These are phyloP conservation scores for Geosiphon pyriformis DNA, from an alignment of 192 early-diverging fungal genomes.

Conservation along the genomic window DNA sequence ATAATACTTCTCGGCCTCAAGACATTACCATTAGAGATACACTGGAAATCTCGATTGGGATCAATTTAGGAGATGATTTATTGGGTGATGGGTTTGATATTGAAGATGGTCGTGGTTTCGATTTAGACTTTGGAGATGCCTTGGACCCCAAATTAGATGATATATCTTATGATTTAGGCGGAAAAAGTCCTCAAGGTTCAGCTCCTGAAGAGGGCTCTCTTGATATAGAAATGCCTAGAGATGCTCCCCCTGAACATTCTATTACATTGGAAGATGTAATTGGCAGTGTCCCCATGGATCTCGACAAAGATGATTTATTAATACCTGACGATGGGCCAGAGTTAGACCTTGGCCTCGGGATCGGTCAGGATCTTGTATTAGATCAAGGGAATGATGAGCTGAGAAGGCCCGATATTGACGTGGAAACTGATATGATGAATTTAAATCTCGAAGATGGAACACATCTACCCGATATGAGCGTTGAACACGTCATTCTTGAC, in stretches of 20 bases:
- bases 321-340: constrained; percentile 24
- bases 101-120: constrained; percentile 44
- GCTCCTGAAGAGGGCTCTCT: constrained; percentile 33
- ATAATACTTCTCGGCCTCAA: constrained; percentile 54
- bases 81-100: constrained; percentile 31
- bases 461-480: not conserved
- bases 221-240: constrained; percentile 57
- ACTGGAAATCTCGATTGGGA: constrained; percentile 16
- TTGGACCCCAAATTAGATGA: constrained; percentile 36
- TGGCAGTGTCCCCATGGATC: constrained; percentile 26
- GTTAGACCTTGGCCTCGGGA: constrained; percentile 31
- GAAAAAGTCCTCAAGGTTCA: constrained; percentile 19
- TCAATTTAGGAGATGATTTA: constrained; percentile 19
- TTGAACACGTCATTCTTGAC: not conserved
- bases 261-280: constrained; percentile 32
- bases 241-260: constrained; percentile 36
- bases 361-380: constrained; percentile 10
- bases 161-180: constrained; percentile 44
- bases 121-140: constrained; percentile 52
- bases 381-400: not conserved
- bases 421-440: not conserved
- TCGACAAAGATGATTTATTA: constrained; percentile 32
- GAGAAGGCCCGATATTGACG: not conserved
- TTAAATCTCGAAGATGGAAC: not conserved
- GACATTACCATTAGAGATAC: constrained; percentile 62